Evolutionary conservation across 805 yeast genomes (phyloP).

Genomic region (Candida khao-thaluensis): DNA sequence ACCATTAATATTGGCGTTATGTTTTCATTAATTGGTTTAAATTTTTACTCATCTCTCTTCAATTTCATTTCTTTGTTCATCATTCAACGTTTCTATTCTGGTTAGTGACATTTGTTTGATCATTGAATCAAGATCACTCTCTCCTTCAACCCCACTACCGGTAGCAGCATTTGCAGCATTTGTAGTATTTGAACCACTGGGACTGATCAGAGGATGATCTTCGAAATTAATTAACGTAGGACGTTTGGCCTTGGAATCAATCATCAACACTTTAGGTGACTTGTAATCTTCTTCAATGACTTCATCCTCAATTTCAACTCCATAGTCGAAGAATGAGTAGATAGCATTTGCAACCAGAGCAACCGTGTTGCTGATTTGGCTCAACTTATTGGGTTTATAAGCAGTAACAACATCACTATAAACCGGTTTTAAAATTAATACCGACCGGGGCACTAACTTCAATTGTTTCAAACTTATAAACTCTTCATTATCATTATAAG

Average conservation of each 20-base stretch:
- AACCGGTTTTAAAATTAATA: conserved; percentile 68
- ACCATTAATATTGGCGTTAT: too few species aligned
- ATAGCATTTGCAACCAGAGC: conserved; percentile 28
- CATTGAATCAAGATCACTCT: too few species aligned
- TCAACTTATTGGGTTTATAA: conserved; percentile 11
- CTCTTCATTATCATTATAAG: conserved; percentile 53
- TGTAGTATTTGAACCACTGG: not conserved
- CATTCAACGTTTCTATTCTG: too few species aligned
- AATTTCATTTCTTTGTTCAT: too few species aligned
- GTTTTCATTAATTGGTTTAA: too few species aligned
- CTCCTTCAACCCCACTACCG: too few species aligned
- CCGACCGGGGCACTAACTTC: conserved; percentile 70
- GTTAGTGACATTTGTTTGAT: too few species aligned
- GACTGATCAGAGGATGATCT: not conserved
- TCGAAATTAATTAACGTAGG: conserved; percentile 14
- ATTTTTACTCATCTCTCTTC: too few species aligned
- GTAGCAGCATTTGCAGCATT: too few species aligned
- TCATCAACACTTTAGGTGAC: conserved; percentile 14
- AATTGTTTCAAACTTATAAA: conserved; percentile 48
- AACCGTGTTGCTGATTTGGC: conserved; percentile 11
- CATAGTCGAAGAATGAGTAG: conserved; percentile 43
- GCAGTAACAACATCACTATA: conserved; percentile 23
- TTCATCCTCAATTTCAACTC: conserved; percentile 23
- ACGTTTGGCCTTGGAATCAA: conserved; percentile 7
- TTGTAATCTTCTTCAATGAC: conserved; percentile 5